A percentile compares a stretch with the other conserved stretches of the same genome.
Evolutionary conservation across 2,329 filamentous ascomycete genomes (phyloP).

Genomic region (Xylariaceae sp.): DNA sequence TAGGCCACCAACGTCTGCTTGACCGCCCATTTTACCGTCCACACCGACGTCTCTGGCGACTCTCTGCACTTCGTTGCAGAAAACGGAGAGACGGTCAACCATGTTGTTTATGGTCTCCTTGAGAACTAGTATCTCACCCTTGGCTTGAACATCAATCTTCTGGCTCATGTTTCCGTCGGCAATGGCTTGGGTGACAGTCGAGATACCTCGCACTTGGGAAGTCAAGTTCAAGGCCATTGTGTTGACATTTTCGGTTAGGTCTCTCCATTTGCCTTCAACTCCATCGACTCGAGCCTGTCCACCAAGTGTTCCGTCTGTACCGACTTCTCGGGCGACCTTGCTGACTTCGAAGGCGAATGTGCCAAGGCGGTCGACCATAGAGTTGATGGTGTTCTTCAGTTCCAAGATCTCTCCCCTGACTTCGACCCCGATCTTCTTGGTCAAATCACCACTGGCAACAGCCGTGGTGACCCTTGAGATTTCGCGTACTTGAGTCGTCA

Average conservation of each 20-base stretch:
- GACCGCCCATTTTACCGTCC: constrained; percentile 96
- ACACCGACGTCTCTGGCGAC: constrained; percentile 96
- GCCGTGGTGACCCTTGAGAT: constrained; percentile 96
- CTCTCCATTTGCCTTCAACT: constrained; percentile 97
- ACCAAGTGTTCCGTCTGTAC: constrained; percentile 89
- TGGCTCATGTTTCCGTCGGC: constrained; percentile 93
- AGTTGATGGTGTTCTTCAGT: constrained; percentile 96
- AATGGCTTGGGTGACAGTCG: constrained; percentile 89
- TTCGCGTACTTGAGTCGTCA: constrained; percentile 95
- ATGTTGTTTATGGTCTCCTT: constrained; percentile 99
- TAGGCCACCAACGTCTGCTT: constrained; percentile 88
- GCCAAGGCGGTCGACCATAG: constrained; percentile 95
- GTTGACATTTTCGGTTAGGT: constrained; percentile 86
- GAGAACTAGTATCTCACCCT: constrained; percentile 87
- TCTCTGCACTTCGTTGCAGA: constrained; percentile 92
- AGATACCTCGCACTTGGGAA: constrained; percentile 81
- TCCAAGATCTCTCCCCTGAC: constrained; percentile 92
- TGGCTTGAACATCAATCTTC: constrained; percentile 91
- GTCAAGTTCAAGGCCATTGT: constrained; percentile 66
- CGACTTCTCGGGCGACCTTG: constrained; percentile 90
- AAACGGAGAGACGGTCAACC: constrained; percentile 91
- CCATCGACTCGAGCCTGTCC: constrained; percentile 92
- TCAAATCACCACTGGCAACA: constrained; percentile 88
- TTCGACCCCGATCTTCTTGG: constrained; percentile 91
- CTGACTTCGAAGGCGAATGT: constrained; percentile 97